Base-by-base conservation (phyloP, 352 stramenopile genomes). In the Salisapilia sapeloensis region DNA sequence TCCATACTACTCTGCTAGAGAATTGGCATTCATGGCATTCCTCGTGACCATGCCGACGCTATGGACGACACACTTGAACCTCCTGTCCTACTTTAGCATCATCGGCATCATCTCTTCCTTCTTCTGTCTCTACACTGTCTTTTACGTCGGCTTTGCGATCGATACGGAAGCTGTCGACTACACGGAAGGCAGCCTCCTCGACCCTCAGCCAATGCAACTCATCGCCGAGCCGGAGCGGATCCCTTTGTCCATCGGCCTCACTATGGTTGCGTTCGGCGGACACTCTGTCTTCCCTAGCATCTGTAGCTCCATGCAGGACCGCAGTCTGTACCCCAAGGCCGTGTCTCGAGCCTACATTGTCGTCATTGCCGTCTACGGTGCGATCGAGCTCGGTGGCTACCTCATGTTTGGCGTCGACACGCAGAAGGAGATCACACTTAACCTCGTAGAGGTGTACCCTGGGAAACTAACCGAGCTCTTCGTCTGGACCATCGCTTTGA, bases 201-300 rank as follows among this genome's bases (percentile, higher is more conserved):
- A 70, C 2, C 66, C 69, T 15, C 70, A 85, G 45, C 51, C 50
- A 6, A 36, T 72, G 6, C 60, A 83, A 21, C 28, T 72, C n/a
- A 42, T 89, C 27, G 67, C 60, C 6, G 63, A 81, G 36, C 21
- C 34, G 16, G 66, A 87, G 12, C 63, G 65, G 6, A 77, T 85
- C 24, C 67, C 75, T 20, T 47, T 87, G 6, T 48, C 65, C 12
- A 92, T 92, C 44, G 76, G 76, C 2, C 57, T 92, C 9, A 81
- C 69, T 2, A 87, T 89, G 65, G 76, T 92, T 20, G 74, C 74
- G 22, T 92, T 92, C 23, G 76, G 71, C 9, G 76, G 76, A 20
- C 76, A 92, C 53, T 86, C 74, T 17, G 70, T 86, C 20, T 90
- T 92, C 46, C 76, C 71, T n/a, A 83, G 67, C n/a, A 92, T 92